Evolutionary conservation across 1,284 basidiomycete genomes (phyloP).

Genomic region (Irpex rosettiformis): DNA sequence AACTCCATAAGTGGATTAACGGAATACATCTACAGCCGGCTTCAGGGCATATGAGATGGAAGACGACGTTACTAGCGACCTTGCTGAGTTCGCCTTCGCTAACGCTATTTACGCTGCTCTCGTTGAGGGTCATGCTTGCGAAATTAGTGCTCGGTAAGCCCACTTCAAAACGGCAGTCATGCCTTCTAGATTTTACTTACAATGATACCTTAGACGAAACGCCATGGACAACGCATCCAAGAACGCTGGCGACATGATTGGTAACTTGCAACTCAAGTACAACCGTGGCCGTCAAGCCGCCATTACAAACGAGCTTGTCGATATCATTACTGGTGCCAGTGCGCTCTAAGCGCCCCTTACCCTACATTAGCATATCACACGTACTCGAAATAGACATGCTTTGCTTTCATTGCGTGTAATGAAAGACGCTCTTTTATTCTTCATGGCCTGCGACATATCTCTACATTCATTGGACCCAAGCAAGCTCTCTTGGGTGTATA

Average conservation of each 20-base stretch:
- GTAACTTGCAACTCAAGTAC: conserved; percentile 86
- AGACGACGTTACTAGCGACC: conserved; percentile 91
- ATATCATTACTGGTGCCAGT: conserved; percentile 83
- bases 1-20: not conserved
- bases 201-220: conserved; percentile 62
- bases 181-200: conserved; percentile 12
- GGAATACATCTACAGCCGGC: conserved; percentile 47
- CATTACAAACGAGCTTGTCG: conserved; percentile 94
- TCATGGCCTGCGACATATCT: too few species aligned
- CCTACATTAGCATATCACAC: not conserved
- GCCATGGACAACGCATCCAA: conserved; percentile 99
- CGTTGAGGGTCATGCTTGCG: conserved; percentile 94
- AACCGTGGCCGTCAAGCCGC: conserved; percentile 99
- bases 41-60: conserved; percentile 96
- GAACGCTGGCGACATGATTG: conserved; percentile 95
- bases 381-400: not conserved
- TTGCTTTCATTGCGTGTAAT: not conserved
- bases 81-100: conserved; percentile 94
- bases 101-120: conserved; percentile 96
- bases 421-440: not conserved
- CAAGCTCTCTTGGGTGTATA: too few species aligned
- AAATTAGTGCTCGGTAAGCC: conserved; percentile 80
- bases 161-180: not conserved
- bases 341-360: conserved; percentile 11
- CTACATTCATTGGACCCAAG: too few species aligned